A percentile compares a stretch with the other conserved stretches of the same genome.
Evolutionary conservation across 176 grass and related monocot species (phyloP).

Genomic region (Oryza brachyantha): DNA sequence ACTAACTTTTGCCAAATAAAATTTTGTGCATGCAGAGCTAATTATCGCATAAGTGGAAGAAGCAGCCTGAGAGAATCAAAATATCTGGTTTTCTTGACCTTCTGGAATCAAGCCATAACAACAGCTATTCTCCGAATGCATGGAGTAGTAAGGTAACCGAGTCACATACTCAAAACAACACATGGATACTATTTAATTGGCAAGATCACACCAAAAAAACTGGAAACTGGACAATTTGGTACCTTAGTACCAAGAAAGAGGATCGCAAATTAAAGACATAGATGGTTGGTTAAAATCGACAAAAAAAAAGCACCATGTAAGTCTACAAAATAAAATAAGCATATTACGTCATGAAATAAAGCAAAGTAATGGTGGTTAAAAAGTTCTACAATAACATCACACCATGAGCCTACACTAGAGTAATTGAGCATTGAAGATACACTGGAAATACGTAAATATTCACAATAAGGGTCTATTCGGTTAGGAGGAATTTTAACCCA

Average conservation of each 20-base stretch:
- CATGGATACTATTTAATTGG: no score
- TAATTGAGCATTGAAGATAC: constrained; percentile 5
- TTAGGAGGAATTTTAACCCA: no score
- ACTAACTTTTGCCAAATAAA: neutral
- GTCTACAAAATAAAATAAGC: neutral
- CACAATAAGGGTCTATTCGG: no score
- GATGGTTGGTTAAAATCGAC: neutral
- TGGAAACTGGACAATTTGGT: neutral
- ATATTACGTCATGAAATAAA: neutral
- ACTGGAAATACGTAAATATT: neutral
- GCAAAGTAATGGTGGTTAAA: neutral
- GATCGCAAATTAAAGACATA: neutral
- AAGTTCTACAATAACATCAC: neutral
- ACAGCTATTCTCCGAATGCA: neutral
- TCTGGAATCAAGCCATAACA: neutral
- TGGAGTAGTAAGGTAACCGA: neutral
- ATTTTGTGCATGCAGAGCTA: neutral
- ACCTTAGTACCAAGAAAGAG: neutral
- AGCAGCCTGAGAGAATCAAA: neutral
- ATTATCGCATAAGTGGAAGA: neutral
- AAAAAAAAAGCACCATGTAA: neutral
- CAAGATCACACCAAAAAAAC: neutral
- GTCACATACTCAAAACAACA: no score
- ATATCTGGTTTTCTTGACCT: neutral
- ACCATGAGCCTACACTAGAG: neutral